These are phyloP conservation scores for Kodamaea suecica DNA, from an alignment of 1,139 yeast species.

Conservation along the genomic window DNA sequence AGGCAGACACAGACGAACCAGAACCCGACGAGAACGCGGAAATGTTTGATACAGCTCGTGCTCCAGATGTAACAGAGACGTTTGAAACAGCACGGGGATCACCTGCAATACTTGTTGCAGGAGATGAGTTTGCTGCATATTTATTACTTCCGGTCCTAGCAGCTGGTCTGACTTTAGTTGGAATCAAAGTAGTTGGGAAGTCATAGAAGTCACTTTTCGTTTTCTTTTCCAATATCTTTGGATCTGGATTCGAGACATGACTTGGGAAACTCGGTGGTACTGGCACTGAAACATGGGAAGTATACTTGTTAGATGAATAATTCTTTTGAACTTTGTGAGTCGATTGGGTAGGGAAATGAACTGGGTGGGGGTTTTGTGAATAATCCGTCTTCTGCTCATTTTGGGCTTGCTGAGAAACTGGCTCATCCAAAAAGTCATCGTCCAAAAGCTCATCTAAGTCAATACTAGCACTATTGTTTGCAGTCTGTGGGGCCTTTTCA, in stretches of 20 bases:
- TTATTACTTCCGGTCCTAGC: slow-evolving; percentile 22
- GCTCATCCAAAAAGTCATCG: slow-evolving; percentile 25
- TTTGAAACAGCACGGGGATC: neutral
- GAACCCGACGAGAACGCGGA: neutral
- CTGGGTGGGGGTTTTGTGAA: neutral
- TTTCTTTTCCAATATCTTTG: slow-evolving; percentile 27
- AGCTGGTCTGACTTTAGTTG: slow-evolving; percentile 37
- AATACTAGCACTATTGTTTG: neutral
- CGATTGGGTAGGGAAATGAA: slow-evolving; percentile 1
- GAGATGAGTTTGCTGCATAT: slow-evolving; percentile 15
- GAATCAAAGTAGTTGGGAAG: slow-evolving; percentile 63
- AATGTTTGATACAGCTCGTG: neutral
- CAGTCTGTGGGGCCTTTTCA: neutral
- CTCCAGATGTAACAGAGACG: neutral
- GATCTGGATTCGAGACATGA: neutral
- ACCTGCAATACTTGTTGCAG: slow-evolving; percentile 3
- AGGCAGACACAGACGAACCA: neutral
- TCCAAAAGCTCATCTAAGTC: slow-evolving; percentile 48
- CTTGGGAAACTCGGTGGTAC: neutral
- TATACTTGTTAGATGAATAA: slow-evolving; percentile 1
- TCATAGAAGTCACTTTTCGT: slow-evolving; percentile 75
- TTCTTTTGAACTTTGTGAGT: too few species aligned
- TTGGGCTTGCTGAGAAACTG: slow-evolving; percentile 2
- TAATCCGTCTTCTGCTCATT: neutral
- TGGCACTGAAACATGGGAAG: slow-evolving; percentile 1